These are phyloP conservation scores for Penicillium samsonianum DNA, from an alignment of 495 filamentous ascomycete genomes.

Conservation along the genomic window DNA sequence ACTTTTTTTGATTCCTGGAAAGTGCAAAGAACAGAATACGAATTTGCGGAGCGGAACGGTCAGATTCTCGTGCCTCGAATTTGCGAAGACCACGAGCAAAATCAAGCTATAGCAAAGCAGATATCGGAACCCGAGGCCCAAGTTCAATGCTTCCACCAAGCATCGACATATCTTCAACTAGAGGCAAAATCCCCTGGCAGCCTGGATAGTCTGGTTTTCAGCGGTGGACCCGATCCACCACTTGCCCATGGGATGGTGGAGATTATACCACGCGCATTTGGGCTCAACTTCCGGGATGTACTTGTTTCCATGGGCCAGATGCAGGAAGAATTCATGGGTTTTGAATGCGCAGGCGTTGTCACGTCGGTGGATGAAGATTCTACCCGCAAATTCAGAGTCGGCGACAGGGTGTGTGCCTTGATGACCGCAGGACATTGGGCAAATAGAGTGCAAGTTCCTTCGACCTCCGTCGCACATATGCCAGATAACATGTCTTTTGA, in stretches of 20 bases:
- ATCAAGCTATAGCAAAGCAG: neutral
- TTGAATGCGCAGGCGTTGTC: conserved; percentile 47
- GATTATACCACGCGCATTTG: conserved; percentile 27
- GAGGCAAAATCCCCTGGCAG: neutral
- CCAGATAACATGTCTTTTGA: conserved; percentile 36
- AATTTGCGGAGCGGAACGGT: neutral
- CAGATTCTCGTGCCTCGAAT: neutral
- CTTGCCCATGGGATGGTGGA: conserved; percentile 20
- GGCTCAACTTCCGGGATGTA: conserved; percentile 50
- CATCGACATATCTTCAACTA: neutral
- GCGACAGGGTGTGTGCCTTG: conserved; percentile 41
- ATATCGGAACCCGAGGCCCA: neutral
- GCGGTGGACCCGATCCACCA: neutral
- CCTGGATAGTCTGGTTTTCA: neutral
- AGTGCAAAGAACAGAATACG: neutral
- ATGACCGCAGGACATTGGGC: neutral
- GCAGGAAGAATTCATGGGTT: conserved; percentile 30
- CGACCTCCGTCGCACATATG: neutral
- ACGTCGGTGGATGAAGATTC: conserved; percentile 11
- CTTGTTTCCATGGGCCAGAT: conserved; percentile 38
- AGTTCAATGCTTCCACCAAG: neutral
- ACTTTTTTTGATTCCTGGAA: neutral
- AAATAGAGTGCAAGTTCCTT: neutral
- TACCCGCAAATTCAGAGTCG: conserved; percentile 31
- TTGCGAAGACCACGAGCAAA: neutral